Evolutionary conservation across 441 rosid species (phyloP).

Genomic region (Pelargonium cotyledonis): DNA sequence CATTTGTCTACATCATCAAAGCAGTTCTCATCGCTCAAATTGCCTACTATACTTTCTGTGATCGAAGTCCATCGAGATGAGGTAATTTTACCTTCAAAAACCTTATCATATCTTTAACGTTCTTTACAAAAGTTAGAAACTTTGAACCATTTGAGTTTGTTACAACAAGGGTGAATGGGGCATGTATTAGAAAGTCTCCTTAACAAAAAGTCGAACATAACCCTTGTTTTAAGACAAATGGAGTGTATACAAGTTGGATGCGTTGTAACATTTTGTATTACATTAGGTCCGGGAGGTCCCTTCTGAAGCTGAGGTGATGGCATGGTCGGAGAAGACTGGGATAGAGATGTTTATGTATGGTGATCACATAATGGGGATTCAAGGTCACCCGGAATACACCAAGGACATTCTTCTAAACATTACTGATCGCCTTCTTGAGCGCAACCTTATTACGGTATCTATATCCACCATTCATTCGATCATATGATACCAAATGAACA

Average conservation of each 20-base stretch:
- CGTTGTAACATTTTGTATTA: background rate
- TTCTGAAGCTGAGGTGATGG: conserved; percentile 1
- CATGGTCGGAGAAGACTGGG: conserved; percentile 5
- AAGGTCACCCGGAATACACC: conserved; percentile 2
- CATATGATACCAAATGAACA: background rate
- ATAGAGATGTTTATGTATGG: background rate
- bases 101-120: background rate
- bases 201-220: no score
- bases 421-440: background rate
- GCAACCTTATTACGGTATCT: background rate
- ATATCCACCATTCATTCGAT: background rate
- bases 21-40: conserved; percentile 34
- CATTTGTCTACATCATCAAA: conserved; percentile 28
- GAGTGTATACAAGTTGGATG: background rate
- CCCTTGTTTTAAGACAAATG: background rate
- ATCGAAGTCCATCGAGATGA: conserved; percentile 62
- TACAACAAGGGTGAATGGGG: no score
- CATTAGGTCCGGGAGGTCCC: conserved; percentile 1
- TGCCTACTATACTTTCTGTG: conserved; percentile 34
- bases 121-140: no score
- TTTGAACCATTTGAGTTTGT: no score
- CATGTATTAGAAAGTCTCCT: no score
- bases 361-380: conserved; percentile 1
- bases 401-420: conserved; percentile 6
- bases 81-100: conserved; percentile 25